Base-by-base conservation (phyloP, 768 basidiomycete genomes). In the Naematelia encephala region DNA sequence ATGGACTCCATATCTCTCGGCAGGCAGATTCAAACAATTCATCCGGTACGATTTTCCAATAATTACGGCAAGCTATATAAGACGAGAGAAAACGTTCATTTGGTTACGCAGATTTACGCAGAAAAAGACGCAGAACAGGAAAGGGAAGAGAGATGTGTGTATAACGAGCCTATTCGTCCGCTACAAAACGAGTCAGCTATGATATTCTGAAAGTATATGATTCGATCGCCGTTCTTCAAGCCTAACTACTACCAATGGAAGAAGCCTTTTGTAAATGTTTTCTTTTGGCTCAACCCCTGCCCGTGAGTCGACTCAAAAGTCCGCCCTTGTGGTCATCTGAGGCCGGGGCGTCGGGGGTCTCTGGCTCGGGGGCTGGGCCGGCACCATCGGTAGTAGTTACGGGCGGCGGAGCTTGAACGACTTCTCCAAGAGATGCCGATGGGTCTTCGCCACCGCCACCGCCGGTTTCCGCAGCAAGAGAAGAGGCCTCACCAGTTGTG, bases 401-500 rank as follows among this genome's bases (percentile, higher is more conserved):
- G 10, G 59, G 58, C 5, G 62, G 48, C 25, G 70, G 69, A 23
- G 70, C 65, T 52, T 63, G 63, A 16, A 57, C 56, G 28, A 69
- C 68, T 49, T 69, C 64, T 42, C 73, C 73, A 29, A 70, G 62
- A 22, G 66, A 67, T 21, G 26, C 51, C 57, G 28, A 49, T 59
- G 11, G 54, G 57, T 27, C 51, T 50, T 55, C 23, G 21, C 16
- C 28, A 25, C 11, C 23, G 10, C 57, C 57, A 19, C 22, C 49
- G 25, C 43, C 26, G 39, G 39, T 19, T 16, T 61, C 34, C 34
- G 57, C 51, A 54, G 66, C 51, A 60, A 62, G 62, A 30, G 67
- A 64, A 52, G 63, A 60, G 54, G 62, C 74, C 70, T 77, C 73
- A 70, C 70, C 68, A 58, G 75, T 74, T 57, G 71, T 68, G 45